Percentiles rank a stretch among this genome's conserved stretches.
Conservation (phyloP, 306 rosid genomes). For the Acacia confusa region DNA sequence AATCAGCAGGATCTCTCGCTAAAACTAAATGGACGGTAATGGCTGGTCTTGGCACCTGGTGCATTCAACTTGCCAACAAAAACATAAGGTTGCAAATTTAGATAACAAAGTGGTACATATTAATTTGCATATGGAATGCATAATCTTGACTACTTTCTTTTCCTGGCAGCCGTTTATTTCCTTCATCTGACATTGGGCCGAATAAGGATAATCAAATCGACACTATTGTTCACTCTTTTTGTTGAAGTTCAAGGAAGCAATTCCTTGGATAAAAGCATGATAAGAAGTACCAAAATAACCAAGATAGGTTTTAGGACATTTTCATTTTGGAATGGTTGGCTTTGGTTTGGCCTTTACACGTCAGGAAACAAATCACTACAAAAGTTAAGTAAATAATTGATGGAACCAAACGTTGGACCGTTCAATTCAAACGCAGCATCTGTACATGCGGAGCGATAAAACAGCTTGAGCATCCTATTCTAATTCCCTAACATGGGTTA, state of each 20-base stretch:
- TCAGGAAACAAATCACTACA: slow-evolving; percentile 24
- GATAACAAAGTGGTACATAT: background rate
- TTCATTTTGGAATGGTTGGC: background rate
- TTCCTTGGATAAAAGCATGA: background rate
- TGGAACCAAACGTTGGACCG: slow-evolving; percentile 8
- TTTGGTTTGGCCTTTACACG: background rate
- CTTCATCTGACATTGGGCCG: background rate
- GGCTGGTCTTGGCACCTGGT: slow-evolving; percentile 11
- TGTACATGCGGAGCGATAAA: slow-evolving; percentile 11
- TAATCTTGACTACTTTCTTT: background rate
- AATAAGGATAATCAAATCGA: background rate
- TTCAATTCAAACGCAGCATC: slow-evolving; percentile 27
- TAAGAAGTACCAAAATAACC: background rate
- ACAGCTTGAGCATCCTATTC: slow-evolving; percentile 28
- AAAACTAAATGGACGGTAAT: slow-evolving; percentile 32
- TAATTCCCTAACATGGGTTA: background rate
- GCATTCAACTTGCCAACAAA: background rate
- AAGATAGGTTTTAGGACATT: background rate
- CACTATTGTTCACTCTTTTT: background rate
- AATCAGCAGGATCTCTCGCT: background rate
- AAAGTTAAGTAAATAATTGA: slow-evolving; percentile 6
- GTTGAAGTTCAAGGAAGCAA: background rate
- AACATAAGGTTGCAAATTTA: background rate
- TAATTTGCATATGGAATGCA: background rate
- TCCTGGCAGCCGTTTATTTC: background rate